phyloP scores from a whole-genome alignment of 345 rosid species.

The Psidium friedrichsthalianum region DNA sequence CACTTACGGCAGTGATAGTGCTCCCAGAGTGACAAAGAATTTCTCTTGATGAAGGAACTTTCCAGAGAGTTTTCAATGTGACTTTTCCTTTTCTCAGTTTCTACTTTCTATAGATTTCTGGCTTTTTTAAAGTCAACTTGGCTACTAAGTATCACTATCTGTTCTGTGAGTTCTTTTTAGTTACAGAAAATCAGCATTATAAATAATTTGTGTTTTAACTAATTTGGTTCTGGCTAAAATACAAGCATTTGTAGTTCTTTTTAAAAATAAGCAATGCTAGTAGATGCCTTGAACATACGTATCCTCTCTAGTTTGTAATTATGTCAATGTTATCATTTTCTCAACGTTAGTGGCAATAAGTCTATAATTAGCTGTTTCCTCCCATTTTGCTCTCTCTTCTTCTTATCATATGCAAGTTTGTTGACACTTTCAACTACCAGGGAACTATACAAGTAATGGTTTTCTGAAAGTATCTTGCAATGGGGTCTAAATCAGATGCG shows the following conservation, averaged over 20 bases:
- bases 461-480: slow-evolving; percentile 79
- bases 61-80: neutral
- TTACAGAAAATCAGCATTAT: neutral
- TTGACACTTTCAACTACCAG: slow-evolving; percentile 19
- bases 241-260: neutral
- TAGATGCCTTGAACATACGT: neutral
- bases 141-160: neutral
- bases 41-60: neutral
- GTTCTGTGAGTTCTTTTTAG: neutral
- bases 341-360: neutral
- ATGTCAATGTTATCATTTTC: neutral
- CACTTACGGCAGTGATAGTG: neutral
- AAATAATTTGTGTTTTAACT: neutral
- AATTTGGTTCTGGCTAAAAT: neutral
- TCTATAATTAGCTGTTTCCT: neutral
- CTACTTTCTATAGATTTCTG: neutral
- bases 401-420: neutral
- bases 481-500: slow-evolving; percentile 99
- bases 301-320: neutral
- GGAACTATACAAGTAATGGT: slow-evolving; percentile 76
- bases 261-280: neutral
- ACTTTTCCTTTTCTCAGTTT: neutral
- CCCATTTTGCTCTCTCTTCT: neutral
- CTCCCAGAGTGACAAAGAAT: neutral
- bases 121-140: neutral